A percentile compares a stretch with the other conserved stretches of the same genome.
Conservation (phyloP, 345 rosid genomes). For the Passiflora organensis region DNA sequence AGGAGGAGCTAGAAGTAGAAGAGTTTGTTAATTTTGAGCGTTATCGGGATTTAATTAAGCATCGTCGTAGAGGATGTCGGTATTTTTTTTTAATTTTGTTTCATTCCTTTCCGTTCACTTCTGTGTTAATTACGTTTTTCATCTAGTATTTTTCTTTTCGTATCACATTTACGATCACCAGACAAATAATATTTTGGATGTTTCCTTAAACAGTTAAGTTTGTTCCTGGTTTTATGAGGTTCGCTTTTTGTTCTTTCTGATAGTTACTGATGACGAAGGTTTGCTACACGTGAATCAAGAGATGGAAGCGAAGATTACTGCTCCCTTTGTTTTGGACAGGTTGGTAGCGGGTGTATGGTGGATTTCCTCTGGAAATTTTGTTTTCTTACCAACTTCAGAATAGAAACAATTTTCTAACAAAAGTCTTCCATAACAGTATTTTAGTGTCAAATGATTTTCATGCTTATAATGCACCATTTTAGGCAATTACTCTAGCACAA, state of each 20-base stretch:
- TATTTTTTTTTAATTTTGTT: constrained; percentile 47
- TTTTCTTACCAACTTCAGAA: no score
- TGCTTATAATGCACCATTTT: no score
- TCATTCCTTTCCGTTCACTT: constrained; percentile 14
- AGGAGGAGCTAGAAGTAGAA: constrained; percentile 93
- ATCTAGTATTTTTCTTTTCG: constrained; percentile 17
- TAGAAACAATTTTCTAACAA: no score
- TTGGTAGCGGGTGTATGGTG: constrained; percentile 7
- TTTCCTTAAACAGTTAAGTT: no score
- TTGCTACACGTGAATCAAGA: constrained; percentile 77
- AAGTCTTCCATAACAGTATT: no score
- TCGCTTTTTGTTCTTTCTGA: background rate
- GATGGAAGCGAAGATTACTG: constrained; percentile 65
- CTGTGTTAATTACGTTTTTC: constrained; percentile 7
- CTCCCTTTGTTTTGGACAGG: constrained; percentile 60
- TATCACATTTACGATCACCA: no score
- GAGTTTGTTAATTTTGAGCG: constrained; percentile 99
- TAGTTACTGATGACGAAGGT: constrained; percentile 89
- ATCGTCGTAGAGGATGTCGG: constrained; percentile 99
- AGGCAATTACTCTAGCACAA: no score
- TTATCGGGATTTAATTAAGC: constrained; percentile 99
- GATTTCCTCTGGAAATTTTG: no score
- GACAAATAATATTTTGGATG: no score
- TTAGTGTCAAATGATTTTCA: no score
- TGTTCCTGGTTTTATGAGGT: no score